Percentiles rank a stretch among this genome's conserved stretches.
These are phyloP conservation scores for Globisporangium spinosum DNA, from an alignment of 352 stramenopile genomes.

Conservation along the genomic window DNA sequence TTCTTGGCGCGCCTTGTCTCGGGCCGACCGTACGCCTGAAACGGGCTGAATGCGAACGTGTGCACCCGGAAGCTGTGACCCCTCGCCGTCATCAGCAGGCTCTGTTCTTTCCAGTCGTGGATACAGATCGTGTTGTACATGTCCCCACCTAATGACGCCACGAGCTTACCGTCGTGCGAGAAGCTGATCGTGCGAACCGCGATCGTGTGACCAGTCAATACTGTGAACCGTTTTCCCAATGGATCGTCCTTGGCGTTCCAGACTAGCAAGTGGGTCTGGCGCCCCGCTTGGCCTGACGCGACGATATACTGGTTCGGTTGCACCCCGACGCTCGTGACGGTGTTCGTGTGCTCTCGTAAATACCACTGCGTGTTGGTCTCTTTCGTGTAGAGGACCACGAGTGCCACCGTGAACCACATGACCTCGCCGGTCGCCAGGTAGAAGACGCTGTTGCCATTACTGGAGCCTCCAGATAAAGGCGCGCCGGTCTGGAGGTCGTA, in stretches of 20 bases:
- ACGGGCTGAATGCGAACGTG: conserved; percentile 65
- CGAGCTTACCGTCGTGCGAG: conserved; percentile 64
- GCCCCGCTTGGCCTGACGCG: conserved; percentile 53
- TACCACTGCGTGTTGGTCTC: conserved; percentile 47
- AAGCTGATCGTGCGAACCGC: conserved; percentile 62
- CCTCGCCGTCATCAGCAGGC: conserved; percentile 43
- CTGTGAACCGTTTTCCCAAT: conserved; percentile 52
- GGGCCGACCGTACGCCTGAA: conserved; percentile 57
- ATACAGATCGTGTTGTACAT: conserved; percentile 81
- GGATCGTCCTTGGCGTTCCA: conserved; percentile 62
- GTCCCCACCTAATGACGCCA: conserved; percentile 62
- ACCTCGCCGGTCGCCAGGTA: conserved; percentile 60
- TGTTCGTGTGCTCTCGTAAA: conserved; percentile 57
- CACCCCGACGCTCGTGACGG: conserved; percentile 49
- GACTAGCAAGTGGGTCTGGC: conserved; percentile 57
- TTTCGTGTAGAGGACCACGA: conserved; percentile 61
- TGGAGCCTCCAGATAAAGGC: conserved; percentile 16
- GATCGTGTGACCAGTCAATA: conserved; percentile 49
- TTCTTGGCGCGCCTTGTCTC: conserved; percentile 46
- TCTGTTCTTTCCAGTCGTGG: conserved; percentile 68
- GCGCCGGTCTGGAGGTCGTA: conserved; percentile 52
- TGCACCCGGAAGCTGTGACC: conserved; percentile 70
- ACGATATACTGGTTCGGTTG: conserved; percentile 63
- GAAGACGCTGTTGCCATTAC: conserved; percentile 42
- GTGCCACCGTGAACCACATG: conserved; percentile 53